A percentile compares a stretch with the other conserved stretches of the same genome.
Evolutionary conservation across 2,329 filamentous ascomycete genomes (phyloP).

Genomic region (Dryadomyces quercivorus): DNA sequence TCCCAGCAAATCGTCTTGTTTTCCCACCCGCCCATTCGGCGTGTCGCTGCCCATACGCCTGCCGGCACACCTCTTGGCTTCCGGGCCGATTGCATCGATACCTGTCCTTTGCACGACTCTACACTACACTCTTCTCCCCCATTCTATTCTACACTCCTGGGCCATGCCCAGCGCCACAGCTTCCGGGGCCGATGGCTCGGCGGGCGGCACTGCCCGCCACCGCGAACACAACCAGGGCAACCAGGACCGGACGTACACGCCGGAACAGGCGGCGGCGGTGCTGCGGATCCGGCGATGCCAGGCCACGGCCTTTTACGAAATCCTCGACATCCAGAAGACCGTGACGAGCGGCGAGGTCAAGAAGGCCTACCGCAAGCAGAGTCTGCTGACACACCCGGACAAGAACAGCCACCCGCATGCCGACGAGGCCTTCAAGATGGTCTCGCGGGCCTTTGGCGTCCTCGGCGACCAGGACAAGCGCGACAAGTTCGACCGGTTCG

Average conservation of each 20-base stretch:
- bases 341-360: slow-evolving; percentile 81
- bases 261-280: slow-evolving; percentile 85
- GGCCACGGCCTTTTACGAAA: slow-evolving; percentile 89
- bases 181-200: slow-evolving; percentile 39
- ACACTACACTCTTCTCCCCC: background rate
- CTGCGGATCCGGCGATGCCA: slow-evolving; percentile 75
- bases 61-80: no score
- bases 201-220: slow-evolving; percentile 24
- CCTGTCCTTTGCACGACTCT: background rate
- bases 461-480: slow-evolving; percentile 91
- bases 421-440: slow-evolving; percentile 98
- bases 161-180: slow-evolving; percentile 37
- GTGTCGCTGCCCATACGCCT: no score
- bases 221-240: slow-evolving; percentile 67
- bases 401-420: slow-evolving; percentile 95
- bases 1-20: no score
- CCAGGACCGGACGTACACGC: slow-evolving; percentile 66
- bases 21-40: no score
- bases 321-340: slow-evolving; percentile 56
- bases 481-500: slow-evolving; percentile 74
- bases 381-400: slow-evolving; percentile 90
- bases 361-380: slow-evolving; percentile 93
- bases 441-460: slow-evolving; percentile 84
- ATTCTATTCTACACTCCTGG: background rate
- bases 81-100: no score